Percentiles rank a stretch among this genome's conserved stretches.
Evolutionary conservation across 345 rosid species (phyloP).

Genomic region (sweet orange (Citrus sinensis)): DVS_A1.0 CM039164.1:15424501-15425000

Average conservation of each 20-base stretch:
- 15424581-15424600: neutral
- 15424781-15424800: neutral
- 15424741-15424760: neutral
- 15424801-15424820: neutral
- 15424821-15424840: neutral
- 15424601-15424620: neutral
- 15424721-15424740: neutral
- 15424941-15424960: no score
- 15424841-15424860: neutral
- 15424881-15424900: neutral
- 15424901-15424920: neutral
- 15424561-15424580: neutral
- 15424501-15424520: neutral
- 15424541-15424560: neutral
- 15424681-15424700: neutral
- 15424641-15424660: neutral
- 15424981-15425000: no score
- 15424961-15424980: no score
- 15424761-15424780: neutral
- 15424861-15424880: neutral
- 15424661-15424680: neutral
- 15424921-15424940: no score
- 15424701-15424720: neutral
- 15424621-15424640: neutral
- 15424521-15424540: no score